Evolutionary conservation across 345 rosid genomes (phyloP).

Genomic region (Arabis hirsuta): DNA sequence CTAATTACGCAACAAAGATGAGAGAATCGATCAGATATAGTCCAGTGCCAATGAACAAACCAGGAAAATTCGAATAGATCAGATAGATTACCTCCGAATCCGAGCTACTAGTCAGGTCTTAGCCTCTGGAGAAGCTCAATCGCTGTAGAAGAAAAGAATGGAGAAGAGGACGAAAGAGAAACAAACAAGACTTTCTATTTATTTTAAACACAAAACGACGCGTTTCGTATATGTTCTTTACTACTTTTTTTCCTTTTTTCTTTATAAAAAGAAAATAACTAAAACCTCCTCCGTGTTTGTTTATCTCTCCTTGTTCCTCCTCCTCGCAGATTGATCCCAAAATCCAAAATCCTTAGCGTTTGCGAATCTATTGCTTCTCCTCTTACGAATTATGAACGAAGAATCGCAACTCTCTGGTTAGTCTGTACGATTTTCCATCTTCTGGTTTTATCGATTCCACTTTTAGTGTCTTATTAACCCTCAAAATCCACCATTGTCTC

Average conservation of each 20-base stretch:
- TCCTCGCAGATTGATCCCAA: too few relatives aligned
- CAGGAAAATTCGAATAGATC: slow-evolving; percentile 24
- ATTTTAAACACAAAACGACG: neutral
- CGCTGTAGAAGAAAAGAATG: neutral
- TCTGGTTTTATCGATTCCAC: too few relatives aligned
- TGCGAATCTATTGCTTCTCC: too few relatives aligned
- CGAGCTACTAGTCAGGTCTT: slow-evolving; percentile 32
- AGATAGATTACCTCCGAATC: slow-evolving; percentile 29
- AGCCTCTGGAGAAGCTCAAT: slow-evolving; percentile 5
- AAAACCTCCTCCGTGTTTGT: too few relatives aligned
- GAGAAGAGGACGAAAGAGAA: neutral
- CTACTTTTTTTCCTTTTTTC: neutral
- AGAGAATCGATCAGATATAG: neutral
- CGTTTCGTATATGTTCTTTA: neutral
- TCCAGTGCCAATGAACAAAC: neutral
- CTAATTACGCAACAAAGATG: slow-evolving; percentile 12
- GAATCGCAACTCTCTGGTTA: too few relatives aligned
- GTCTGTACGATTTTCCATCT: too few relatives aligned
- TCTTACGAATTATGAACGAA: too few relatives aligned
- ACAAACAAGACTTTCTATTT: neutral
- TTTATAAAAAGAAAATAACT: too few relatives aligned
- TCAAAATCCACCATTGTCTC: neutral
- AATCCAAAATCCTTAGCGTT: too few relatives aligned
- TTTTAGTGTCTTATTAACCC: too few relatives aligned
- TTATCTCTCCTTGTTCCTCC: too few relatives aligned